Percentiles rank a stretch among this genome's conserved stretches.
These are phyloP conservation scores for Xerocomus spinulosus DNA, from an alignment of 768 basidiomycete species.

Conservation along the genomic window DNA sequence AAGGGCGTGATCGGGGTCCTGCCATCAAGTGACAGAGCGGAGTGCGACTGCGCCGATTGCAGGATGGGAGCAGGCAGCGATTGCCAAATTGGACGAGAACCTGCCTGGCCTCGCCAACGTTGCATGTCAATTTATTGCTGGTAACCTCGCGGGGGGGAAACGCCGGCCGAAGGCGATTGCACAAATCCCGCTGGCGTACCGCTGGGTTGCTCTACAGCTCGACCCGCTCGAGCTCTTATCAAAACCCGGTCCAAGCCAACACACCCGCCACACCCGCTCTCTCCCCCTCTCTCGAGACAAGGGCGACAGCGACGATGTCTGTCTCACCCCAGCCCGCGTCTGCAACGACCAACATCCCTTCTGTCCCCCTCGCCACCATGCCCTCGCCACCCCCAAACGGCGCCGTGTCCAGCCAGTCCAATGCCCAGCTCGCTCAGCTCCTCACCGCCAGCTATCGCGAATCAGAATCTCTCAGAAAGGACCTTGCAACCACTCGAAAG, in stretches of 20 bases:
- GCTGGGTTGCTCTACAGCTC: constrained; percentile 11
- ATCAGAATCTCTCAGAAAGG: constrained; percentile 45
- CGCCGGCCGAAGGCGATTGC: constrained; percentile 23
- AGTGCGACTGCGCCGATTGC: constrained; percentile 17
- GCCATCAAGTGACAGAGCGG: no score
- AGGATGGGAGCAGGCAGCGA: constrained; percentile 1
- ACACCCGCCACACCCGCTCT: no score
- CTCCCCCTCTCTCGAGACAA: no score
- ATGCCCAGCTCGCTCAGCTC: constrained; percentile 54
- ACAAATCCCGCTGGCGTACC: constrained; percentile 21
- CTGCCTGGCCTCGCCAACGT: constrained; percentile 29
- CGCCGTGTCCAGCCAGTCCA: constrained; percentile 31
- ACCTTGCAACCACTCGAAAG: constrained; percentile 38
- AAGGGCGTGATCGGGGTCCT: constrained; percentile 18
- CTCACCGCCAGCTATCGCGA: constrained; percentile 53
- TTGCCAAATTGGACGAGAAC: constrained; percentile 11
- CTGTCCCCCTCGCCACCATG: constrained; percentile 18
- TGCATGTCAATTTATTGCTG: constrained; percentile 21
- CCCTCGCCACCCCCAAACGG: constrained; percentile 18
- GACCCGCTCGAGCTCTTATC: constrained; percentile 13
- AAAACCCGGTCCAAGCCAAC: constrained; percentile 1
- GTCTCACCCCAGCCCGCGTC: constrained; percentile 20
- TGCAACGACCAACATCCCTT: no score
- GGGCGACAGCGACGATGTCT: constrained; percentile 22
- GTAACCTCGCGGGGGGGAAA: constrained; percentile 20